phyloP scores from a whole-genome alignment of 768 basidiomycete species.

The Leccinum uliginosum region DNA sequence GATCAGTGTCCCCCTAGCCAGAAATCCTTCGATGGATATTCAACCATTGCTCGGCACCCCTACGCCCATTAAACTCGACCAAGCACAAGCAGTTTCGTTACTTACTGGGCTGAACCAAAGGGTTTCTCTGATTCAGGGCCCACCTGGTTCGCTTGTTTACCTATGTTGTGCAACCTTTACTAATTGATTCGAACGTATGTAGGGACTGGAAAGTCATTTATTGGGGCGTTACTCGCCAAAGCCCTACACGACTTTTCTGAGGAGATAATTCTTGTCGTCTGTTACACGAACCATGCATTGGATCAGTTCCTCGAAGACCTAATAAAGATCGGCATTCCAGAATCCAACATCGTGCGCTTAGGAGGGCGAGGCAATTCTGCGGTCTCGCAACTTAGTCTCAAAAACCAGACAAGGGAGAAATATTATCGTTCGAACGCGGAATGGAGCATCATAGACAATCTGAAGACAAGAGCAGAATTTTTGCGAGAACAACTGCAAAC shows the following conservation, averaged over 20 bases:
- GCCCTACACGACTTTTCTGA: slow-evolving; percentile 44
- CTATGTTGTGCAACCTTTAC: background rate
- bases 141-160: slow-evolving; percentile 48
- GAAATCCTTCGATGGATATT: slow-evolving; percentile 39
- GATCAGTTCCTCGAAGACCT: slow-evolving; percentile 65
- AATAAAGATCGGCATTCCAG: slow-evolving; percentile 55
- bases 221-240: slow-evolving; percentile 62
- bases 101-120: slow-evolving; percentile 51
- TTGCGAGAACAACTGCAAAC: slow-evolving; percentile 21
- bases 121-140: slow-evolving; percentile 65
- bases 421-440: slow-evolving; percentile 29
- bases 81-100: slow-evolving; percentile 42
- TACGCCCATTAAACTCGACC: slow-evolving; percentile 45
- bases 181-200: background rate
- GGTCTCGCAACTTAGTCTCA: slow-evolving; percentile 44
- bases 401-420: slow-evolving; percentile 31
- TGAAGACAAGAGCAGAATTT: slow-evolving; percentile 24
- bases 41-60: slow-evolving; percentile 33
- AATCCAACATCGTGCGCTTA: slow-evolving; percentile 45
- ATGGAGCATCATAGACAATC: slow-evolving; percentile 39
- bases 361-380: slow-evolving; percentile 48
- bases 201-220: slow-evolving; percentile 75
- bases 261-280: slow-evolving; percentile 57
- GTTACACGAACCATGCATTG: slow-evolving; percentile 70
- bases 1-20: slow-evolving; percentile 29